Conservation (phyloP, 257 asterid genomes). For the Ajuga chamaepitys region DNA sequence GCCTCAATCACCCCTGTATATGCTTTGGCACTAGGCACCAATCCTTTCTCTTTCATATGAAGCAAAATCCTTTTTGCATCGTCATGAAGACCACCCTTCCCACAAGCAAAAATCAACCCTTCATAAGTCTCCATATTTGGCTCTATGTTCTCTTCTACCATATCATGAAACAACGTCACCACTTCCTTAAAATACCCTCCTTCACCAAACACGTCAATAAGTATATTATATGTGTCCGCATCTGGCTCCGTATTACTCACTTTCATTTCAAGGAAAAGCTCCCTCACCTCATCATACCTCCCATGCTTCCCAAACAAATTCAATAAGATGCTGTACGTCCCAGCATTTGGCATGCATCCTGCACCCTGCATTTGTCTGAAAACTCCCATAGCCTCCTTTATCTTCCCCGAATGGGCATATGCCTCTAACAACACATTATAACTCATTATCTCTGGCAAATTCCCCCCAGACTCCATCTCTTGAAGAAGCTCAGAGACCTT, state of each 20-base stretch:
- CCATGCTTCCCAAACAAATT: conserved; percentile 80
- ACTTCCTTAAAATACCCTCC: conserved; percentile 99
- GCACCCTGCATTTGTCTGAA: conserved; percentile 93
- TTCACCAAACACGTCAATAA: conserved; percentile 83
- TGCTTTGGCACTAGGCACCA: conserved; percentile 80
- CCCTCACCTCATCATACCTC: conserved; percentile 86
- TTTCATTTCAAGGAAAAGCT: conserved; percentile 94
- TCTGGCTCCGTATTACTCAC: conserved; percentile 84
- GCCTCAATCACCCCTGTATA: conserved; percentile 80
- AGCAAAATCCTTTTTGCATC: conserved; percentile 71
- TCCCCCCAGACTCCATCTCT: conserved; percentile 86
- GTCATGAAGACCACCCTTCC: conserved; percentile 86
- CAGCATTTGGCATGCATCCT: conserved; percentile 80
- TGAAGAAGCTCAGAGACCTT: conserved; percentile 66
- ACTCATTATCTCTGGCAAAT: conserved; percentile 72
- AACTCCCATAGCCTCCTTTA: conserved; percentile 79
- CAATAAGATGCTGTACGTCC: conserved; percentile 75
- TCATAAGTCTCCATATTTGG: conserved; percentile 97
- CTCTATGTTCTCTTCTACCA: conserved; percentile 87
- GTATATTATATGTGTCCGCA: conserved; percentile 84
- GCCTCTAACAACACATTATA: conserved; percentile 91
- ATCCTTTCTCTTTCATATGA: conserved; percentile 66
- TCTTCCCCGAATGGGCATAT: conserved; percentile 57
- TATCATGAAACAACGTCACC: conserved; percentile 91
- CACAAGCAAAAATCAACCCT: conserved; percentile 84